Evolutionary conservation across 2,329 filamentous ascomycete species (phyloP), one percentile per base, ranked within the genome.

Genomic region (Clonostachys sp.): DNA sequence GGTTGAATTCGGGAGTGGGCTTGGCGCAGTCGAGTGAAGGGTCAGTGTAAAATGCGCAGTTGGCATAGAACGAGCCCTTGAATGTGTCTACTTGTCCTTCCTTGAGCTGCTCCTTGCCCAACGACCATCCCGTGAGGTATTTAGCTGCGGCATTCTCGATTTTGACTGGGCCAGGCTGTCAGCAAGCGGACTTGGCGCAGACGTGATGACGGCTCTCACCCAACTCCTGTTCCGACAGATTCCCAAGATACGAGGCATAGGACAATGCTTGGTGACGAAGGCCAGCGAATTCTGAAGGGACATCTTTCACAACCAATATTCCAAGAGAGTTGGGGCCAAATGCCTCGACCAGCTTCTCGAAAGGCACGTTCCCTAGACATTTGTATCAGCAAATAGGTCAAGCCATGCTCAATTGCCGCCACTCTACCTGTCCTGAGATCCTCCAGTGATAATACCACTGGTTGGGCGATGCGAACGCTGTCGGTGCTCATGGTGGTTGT

Each of bases 291-390:
- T 81, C 74, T 6, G 75, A 52, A 0, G 91, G 89, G 0, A 97
- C 80, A 61, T 91, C 89, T 62, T 87, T 90, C 43, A 99, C 91
- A n/a, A 97, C 73, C 47, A 99, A 85, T 45, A 99, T 96, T 0
- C 94, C 94, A 12, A 97, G 74, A 3, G 91, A 96, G 24, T 88
- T 83, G 2, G 91, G 90, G 0, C 94, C 94, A 62, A 99, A 97
- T 0, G 94, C 94, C 56, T 86, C 68, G 57, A 88, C 80, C 12
- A 94, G 75, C 1, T 80, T 79, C 48, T 81, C 77, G 45, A 89
- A 86, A 1, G 86, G 75, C 42, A 92, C 75, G 48, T 77, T 78
- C 17, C 82, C 86, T 89, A 6, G 33, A 54, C 14, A 12, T 12
- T 16, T 24, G 36, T 45, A 14, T 34, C 41, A 42, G 12, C 24